Evolutionary conservation across 164 flowering plant species (phyloP), one percentile per base, ranked within the genome.

Genomic region (Magnolia changhungtana): DNA sequence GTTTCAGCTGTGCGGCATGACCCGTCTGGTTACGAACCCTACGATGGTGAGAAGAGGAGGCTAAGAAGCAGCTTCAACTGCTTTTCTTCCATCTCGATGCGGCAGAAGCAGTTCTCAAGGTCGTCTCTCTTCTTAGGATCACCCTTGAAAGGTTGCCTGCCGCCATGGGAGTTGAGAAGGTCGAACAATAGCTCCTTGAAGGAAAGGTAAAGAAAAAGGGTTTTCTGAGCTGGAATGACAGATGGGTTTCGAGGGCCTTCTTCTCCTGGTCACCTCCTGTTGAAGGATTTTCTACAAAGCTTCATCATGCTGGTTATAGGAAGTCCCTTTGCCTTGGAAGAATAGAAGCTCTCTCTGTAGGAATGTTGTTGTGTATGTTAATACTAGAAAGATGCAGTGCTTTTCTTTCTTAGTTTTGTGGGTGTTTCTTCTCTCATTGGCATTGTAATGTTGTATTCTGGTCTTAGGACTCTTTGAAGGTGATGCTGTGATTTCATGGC

Each of bases 81-180:
- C 81, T 71, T 87, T 72, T 87, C 91, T 19, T 87, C 92, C 27
- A 85, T 87, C 75, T 87, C 88, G 14, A 82, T 81, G 80, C 74
- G 87, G 65, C 92, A 86, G 77, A 86, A 76, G 79, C 86, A 86
- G 63, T 65, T 86, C 21, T 81, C 87, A 14, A 69, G 79, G 20
- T 83, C 90, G 29, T 85, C 92, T 1, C 73, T 86, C 74, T 84
- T 85, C 71, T 71, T 89, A 66, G 83, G 77, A 45, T 84, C 89
- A 0, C 87, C 87, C 45, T 83, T 84, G 68, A 85, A 80, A 81
- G 83, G 84, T 16, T 82, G 86, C 82, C 78, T 85, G 23, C 88
- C 85, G 31, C 84, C 88, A 49, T 84, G 88, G 89, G 89, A 87
- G 37, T 78, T 81, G 73, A 81, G 78, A 73, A 83, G 83, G 76